Evolutionary conservation across 768 basidiomycete species (phyloP).

Genomic region (Rhodocollybia butyracea): DNA sequence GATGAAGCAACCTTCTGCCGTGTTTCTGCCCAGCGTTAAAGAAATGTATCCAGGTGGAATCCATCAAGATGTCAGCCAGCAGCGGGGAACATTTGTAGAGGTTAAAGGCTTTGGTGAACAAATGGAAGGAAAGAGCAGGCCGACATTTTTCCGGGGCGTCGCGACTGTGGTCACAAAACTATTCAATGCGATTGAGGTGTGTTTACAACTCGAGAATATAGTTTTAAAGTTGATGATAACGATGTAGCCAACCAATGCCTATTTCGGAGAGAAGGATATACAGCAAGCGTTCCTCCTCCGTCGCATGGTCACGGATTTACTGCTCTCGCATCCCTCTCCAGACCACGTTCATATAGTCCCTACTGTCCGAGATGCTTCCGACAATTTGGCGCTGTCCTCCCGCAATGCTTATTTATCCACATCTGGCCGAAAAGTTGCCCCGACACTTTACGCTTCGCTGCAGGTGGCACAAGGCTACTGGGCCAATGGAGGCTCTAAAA

Average conservation of each 20-base stretch:
- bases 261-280: conserved; percentile 98
- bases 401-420: conserved; percentile 80
- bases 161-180: conserved; percentile 94
- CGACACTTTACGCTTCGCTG: conserved; percentile 70
- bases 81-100: conserved; percentile 89
- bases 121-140: conserved; percentile 88
- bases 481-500: conserved; percentile 45
- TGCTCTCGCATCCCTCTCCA: conserved; percentile 73
- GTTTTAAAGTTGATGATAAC: not conserved
- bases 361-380: conserved; percentile 65
- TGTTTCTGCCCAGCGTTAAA: conserved; percentile 75
- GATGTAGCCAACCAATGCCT: conserved; percentile 79
- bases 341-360: conserved; percentile 83
- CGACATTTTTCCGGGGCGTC: conserved; percentile 93
- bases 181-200: conserved; percentile 87
- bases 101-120: conserved; percentile 88
- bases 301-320: conserved; percentile 72
- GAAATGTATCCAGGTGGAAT: conserved; percentile 97
- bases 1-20: conserved; percentile 50
- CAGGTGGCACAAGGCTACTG: conserved; percentile 53
- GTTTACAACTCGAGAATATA: conserved; percentile 15
- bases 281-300: conserved; percentile 90
- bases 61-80: conserved; percentile 64
- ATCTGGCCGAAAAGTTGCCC: conserved; percentile 61
- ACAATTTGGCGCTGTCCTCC: conserved; percentile 84